A percentile compares a stretch with the other conserved stretches of the same genome.
phyloP scores from a whole-genome alignment of 257 asterid genomes.

The Gentiana straminea region DNA sequence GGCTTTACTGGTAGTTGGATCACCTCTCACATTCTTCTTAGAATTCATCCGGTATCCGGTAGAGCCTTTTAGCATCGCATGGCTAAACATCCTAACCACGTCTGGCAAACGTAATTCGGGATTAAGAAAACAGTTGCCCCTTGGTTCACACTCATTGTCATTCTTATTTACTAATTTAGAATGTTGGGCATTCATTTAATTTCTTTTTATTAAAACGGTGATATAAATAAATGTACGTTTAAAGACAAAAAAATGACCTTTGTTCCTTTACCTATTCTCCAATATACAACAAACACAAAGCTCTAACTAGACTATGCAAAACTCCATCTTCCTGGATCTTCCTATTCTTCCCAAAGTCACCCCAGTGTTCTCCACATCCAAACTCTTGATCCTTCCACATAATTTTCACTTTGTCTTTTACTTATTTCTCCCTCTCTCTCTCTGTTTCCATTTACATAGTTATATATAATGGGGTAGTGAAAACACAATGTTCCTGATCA shows the following conservation, averaged over 20 bases:
- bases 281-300: conserved; percentile 12
- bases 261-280: conserved; percentile 10
- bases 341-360: neutral
- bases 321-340: conserved; percentile 35
- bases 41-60: no score
- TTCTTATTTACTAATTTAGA: no score
- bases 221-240: no score
- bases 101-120: no score
- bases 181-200: no score
- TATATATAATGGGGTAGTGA: conserved; percentile 1
- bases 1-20: no score
- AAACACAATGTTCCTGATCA: neutral
- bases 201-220: no score
- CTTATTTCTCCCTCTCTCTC: neutral
- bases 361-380: conserved; percentile 3
- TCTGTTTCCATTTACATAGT: neutral
- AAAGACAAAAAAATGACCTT: conserved; percentile 37
- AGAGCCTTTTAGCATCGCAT: no score
- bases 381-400: neutral
- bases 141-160: no score
- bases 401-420: neutral
- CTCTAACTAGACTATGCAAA: conserved; percentile 4
- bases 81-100: no score
- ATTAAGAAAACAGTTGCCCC: no score
- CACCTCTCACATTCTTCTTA: no score